phyloP scores from a whole-genome alignment of 352 stramenopile species.

The Elongisporangium anandrum region DNA sequence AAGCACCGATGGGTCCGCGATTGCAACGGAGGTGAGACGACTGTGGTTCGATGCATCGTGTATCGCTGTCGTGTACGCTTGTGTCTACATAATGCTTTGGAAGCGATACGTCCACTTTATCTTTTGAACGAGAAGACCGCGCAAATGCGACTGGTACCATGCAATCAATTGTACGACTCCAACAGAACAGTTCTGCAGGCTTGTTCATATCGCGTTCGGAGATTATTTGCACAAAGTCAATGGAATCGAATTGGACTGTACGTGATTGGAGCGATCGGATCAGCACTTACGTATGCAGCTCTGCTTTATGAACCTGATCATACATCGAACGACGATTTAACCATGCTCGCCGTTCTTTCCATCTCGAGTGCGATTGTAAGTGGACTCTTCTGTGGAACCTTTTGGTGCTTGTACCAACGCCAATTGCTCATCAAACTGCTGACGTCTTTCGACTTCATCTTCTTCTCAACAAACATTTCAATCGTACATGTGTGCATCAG shows the following conservation, averaged over 20 bases:
- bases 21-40: background rate
- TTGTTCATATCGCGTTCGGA: background rate
- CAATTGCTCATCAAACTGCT: slow-evolving; percentile 4
- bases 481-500: slow-evolving; percentile 7
- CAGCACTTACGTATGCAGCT: slow-evolving; percentile 1
- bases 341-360: background rate
- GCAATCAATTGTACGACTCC: background rate
- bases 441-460: slow-evolving; percentile 17
- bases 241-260: background rate
- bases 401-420: background rate
- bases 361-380: background rate
- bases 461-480: slow-evolving; percentile 14
- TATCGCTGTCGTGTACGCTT: background rate
- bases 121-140: background rate
- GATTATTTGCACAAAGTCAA: no score
- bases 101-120: no score
- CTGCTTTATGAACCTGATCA: background rate
- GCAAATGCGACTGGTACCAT: background rate
- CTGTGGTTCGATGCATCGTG: background rate
- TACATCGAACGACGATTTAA: background rate
- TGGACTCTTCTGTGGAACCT: background rate
- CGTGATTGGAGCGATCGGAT: background rate
- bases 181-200: background rate
- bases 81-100: background rate
- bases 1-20: background rate